These are phyloP conservation scores for Edaphochlamys debaryana DNA, from an alignment of 139 green algal species.

Conservation along the genomic window DNA sequence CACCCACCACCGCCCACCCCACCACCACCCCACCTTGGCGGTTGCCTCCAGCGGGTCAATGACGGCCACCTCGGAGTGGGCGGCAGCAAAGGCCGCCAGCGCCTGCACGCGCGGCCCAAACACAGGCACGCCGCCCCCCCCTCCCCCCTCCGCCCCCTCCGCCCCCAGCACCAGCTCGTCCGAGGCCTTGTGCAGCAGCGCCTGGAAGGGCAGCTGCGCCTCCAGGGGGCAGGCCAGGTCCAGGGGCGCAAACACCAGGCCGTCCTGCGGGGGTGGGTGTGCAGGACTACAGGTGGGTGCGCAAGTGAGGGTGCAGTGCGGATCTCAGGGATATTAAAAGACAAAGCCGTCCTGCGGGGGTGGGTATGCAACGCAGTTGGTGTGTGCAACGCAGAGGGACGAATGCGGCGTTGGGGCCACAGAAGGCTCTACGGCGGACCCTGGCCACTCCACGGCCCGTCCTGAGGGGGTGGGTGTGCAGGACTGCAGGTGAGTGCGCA, in stretches of 20 bases:
- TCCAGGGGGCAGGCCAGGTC: conserved; percentile 48
- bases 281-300: no score
- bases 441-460: no score
- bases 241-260: conserved; percentile 52
- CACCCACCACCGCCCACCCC: neutral
- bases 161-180: conserved; percentile 59
- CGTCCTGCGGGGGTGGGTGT: conserved; percentile 13
- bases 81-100: conserved; percentile 30
- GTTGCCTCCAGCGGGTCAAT: conserved; percentile 58
- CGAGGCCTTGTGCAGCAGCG: conserved; percentile 81
- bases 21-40: conserved; percentile 31
- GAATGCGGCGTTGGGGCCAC: no score
- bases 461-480: no score
- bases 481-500: no score
- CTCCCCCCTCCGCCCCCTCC: neutral
- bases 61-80: conserved; percentile 22
- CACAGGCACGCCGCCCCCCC: neutral
- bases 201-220: conserved; percentile 55
- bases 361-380: no score
- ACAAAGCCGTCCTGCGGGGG: conserved; percentile 32
- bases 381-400: no score
- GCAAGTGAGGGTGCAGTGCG: no score
- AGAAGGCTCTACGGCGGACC: no score
- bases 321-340: no score
- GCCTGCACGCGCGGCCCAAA: conserved; percentile 21